Base-by-base conservation (phyloP, 2,329 filamentous ascomycete genomes). In the Pseudocercospora cruenta region DNA sequence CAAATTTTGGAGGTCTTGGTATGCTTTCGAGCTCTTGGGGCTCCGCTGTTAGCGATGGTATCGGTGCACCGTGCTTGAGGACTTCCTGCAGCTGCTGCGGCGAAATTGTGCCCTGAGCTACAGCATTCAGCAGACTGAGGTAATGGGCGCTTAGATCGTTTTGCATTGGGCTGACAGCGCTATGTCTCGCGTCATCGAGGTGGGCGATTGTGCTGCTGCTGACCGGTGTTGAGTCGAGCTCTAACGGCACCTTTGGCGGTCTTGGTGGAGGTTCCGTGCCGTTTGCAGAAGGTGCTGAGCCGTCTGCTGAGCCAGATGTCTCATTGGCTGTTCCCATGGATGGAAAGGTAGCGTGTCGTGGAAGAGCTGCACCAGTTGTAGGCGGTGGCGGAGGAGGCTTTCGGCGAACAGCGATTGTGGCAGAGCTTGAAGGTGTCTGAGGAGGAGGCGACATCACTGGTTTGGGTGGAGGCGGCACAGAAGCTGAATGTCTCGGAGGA, bases 21-120 rank as follows among this genome's bases (percentile, higher is more conserved):
- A 63, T 55, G 47, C 60, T 63, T 22, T 62, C 60, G 9, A 66
- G 60, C 36, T 66, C 64, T 54, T 63, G 64, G 4, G 64, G 64
- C 28, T 66, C 64, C 24, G 64, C 60, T 19, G 60, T 66, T 4
- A 66, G 28, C 5, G 54, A 55, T 7, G 60, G 26, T 22, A 39
- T 55, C 21, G 36, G 58, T n/a, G 55, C 39, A 5, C 54, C 60
- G 19, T 26, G 53, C 36, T 58, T 43, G 5, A 66, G 55, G 7
- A 68, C 62, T 26, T 63, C 63, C 33, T 65, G 63, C 19, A 70
- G 57, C 28, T 66, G 63, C 43, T 67, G 68, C 4, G 64, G 68
- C 16, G 39, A 65, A 12, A 70, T 59, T 8, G 60, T 58, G 19
- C 68, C 66, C 47, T 65, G 60, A 2, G 68, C 66, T 4, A 70